Percentiles rank a stretch among this genome's conserved stretches.
phyloP scores from a whole-genome alignment of 2,329 filamentous ascomycete species.

The Ophiostoma ips region DNA sequence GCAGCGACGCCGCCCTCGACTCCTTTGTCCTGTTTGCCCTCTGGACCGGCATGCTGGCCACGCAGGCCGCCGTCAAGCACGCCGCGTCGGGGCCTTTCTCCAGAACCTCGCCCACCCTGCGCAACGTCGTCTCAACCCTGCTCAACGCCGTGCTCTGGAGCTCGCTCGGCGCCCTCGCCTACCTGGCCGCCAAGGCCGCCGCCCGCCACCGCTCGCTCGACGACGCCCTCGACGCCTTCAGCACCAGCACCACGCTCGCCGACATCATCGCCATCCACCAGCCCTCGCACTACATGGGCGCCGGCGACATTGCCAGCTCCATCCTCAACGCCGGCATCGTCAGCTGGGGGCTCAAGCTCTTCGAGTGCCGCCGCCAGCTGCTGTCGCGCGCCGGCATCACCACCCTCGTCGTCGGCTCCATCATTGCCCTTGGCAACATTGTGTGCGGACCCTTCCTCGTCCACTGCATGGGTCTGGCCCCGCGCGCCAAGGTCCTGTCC shows the following conservation, averaged over 20 bases:
- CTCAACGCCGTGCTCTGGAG: slow-evolving; percentile 36
- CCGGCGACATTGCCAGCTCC: slow-evolving; percentile 34
- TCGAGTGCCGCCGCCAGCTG: slow-evolving; percentile 33
- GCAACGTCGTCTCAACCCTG: slow-evolving; percentile 23
- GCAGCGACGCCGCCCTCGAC: slow-evolving; percentile 28
- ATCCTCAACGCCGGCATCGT: slow-evolving; percentile 38
- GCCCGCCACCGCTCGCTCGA: slow-evolving; percentile 13
- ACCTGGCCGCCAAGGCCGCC: slow-evolving; percentile 26
- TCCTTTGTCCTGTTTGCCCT: slow-evolving; percentile 32
- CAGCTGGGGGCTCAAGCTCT: slow-evolving; percentile 39
- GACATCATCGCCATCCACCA: too few species aligned
- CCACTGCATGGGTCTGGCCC: slow-evolving; percentile 23
- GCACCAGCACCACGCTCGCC: slow-evolving; percentile 20
- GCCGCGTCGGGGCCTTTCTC: neutral
- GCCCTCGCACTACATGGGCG: slow-evolving; percentile 21
- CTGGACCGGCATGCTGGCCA: slow-evolving; percentile 30
- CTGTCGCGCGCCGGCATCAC: slow-evolving; percentile 29
- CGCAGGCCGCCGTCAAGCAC: slow-evolving; percentile 25
- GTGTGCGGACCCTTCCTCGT: slow-evolving; percentile 27
- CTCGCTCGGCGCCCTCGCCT: slow-evolving; percentile 30
- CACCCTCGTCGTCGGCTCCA: slow-evolving; percentile 23
- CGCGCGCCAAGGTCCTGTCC: slow-evolving; percentile 23
- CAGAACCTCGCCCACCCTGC: slow-evolving; percentile 12
- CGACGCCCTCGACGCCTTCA: slow-evolving; percentile 17
- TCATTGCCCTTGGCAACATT: slow-evolving; percentile 28